Conservation (phyloP, 2,329 filamentous ascomycete genomes). For the Myriosclerotinia curreyana region DNA sequence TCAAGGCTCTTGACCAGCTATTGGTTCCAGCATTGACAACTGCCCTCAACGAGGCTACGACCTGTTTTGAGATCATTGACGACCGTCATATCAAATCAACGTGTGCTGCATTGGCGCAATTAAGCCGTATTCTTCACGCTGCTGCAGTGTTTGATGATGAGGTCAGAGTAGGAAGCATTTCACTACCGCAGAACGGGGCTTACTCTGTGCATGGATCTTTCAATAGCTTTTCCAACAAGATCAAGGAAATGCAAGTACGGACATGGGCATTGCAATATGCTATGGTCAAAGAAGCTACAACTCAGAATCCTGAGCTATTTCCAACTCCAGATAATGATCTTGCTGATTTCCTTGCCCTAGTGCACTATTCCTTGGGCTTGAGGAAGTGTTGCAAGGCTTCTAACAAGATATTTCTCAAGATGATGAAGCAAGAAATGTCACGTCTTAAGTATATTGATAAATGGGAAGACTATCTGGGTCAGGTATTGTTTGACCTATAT, state of each 20-base stretch:
- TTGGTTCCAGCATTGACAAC: conserved; percentile 68
- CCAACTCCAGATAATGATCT: conserved; percentile 66
- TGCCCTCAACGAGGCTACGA: conserved; percentile 60
- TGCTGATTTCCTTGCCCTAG: conserved; percentile 73
- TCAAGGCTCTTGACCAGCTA: conserved; percentile 77
- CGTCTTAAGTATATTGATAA: conserved; percentile 72
- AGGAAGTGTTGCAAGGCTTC: conserved; percentile 82
- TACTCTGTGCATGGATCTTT: conserved; percentile 44
- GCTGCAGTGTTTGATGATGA: conserved; percentile 82
- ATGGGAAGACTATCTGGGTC: conserved; percentile 82
- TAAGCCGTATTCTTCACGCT: conserved; percentile 74
- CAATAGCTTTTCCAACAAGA: conserved; percentile 59
- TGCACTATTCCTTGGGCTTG: conserved; percentile 81
- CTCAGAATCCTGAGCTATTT: conserved; percentile 63
- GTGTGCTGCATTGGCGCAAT: conserved; percentile 65
- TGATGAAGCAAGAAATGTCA: conserved; percentile 83
- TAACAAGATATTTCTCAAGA: conserved; percentile 82
- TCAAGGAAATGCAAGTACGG: conserved; percentile 84
- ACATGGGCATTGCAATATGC: conserved; percentile 86
- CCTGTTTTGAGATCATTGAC: conserved; percentile 81
- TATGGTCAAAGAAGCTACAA: conserved; percentile 70
- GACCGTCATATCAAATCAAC: conserved; percentile 72
- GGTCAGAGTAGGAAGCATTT: conserved; percentile 70
- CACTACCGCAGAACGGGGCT: conserved; percentile 56
- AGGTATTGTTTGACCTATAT: conserved; percentile 80